Conservation (phyloP, 2,329 filamentous ascomycete genomes). For the Botrytis paeoniae region DNA sequence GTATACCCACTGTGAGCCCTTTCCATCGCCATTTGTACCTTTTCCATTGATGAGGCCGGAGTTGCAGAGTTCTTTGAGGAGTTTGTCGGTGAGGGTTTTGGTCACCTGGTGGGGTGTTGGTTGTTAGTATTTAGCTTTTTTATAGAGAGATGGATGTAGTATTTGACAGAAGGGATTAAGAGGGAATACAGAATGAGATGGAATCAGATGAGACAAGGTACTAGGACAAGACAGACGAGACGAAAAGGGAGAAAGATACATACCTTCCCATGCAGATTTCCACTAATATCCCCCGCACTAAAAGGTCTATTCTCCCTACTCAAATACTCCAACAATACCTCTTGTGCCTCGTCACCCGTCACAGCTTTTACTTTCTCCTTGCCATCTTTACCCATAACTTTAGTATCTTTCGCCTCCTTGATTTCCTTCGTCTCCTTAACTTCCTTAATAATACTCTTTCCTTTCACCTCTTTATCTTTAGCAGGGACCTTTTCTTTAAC, state of each 20-base stretch:
- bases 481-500: conserved; percentile 16
- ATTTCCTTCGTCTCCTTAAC: not conserved
- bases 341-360: conserved; percentile 37
- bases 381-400: conserved; percentile 24
- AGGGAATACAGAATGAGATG: not conserved
- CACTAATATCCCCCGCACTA: conserved; percentile 52
- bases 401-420: not conserved
- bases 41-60: conserved; percentile 56
- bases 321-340: conserved; percentile 40
- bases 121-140: too few relatives aligned
- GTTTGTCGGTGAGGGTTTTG: conserved; percentile 55
- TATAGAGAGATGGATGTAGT: too few relatives aligned
- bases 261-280: conserved; percentile 59
- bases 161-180: not conserved
- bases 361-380: conserved; percentile 35
- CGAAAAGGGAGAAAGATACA: not conserved
- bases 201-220: not conserved
- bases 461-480: conserved; percentile 21
- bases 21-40: conserved; percentile 35
- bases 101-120: conserved; percentile 25
- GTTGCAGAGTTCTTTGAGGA: conserved; percentile 61
- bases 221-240: not conserved
- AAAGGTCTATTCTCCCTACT: conserved; percentile 42
- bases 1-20: conserved; percentile 38
- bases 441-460: conserved; percentile 8